These are phyloP conservation scores for Elsinoe perseae DNA, from an alignment of 2,329 filamentous ascomycete genomes.

Conservation along the genomic window DNA sequence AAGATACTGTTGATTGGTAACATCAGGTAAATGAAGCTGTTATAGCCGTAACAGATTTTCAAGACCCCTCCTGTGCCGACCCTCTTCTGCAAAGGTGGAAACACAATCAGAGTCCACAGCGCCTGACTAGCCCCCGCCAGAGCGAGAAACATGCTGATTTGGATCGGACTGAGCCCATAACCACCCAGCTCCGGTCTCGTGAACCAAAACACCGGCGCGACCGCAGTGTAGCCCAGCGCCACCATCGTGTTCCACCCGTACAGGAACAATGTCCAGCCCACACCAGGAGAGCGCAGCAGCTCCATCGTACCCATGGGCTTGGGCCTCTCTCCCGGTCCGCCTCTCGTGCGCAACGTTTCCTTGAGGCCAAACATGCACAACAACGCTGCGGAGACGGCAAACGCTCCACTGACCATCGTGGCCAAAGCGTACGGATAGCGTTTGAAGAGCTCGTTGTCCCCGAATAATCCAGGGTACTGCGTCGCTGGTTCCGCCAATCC, in stretches of 20 bases:
- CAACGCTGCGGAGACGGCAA: constrained; percentile 49
- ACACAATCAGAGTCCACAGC: constrained; percentile 61
- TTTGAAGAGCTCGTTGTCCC: constrained; percentile 49
- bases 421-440: constrained; percentile 60
- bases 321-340: constrained; percentile 19
- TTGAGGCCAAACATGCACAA: constrained; percentile 51
- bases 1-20: constrained; percentile 28
- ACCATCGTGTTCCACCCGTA: constrained; percentile 62
- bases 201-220: constrained; percentile 62
- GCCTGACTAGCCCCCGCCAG: constrained; percentile 59
- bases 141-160: constrained; percentile 61
- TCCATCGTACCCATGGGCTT: constrained; percentile 41
- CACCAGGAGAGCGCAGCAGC: constrained; percentile 56
- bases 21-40: constrained; percentile 58
- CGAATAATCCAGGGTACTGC: constrained; percentile 56
- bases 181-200: constrained; percentile 57
- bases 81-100: constrained; percentile 59
- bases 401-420: constrained; percentile 48
- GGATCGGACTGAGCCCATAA: constrained; percentile 51
- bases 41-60: constrained; percentile 43
- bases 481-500: constrained; percentile 57
- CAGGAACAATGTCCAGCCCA: constrained; percentile 56
- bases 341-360: constrained; percentile 34
- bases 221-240: constrained; percentile 62
- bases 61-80: constrained; percentile 61